A percentile compares a stretch with the other conserved stretches of the same genome.
These are phyloP conservation scores for Stachybotrys chartarum DNA, from an alignment of 2,329 filamentous ascomycete genomes.

Conservation along the genomic window DNA sequence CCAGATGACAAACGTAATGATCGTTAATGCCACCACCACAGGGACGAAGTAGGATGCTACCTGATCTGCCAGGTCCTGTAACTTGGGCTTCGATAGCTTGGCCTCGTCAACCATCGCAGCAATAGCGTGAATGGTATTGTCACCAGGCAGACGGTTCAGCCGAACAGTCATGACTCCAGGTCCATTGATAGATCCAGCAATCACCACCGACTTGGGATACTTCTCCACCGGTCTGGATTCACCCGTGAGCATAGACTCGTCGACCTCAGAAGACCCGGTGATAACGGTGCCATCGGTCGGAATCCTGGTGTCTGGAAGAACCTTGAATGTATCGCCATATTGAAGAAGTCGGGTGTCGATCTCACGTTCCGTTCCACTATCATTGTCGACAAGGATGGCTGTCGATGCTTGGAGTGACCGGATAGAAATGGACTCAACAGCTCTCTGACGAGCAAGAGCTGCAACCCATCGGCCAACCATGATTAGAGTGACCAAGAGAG, in stretches of 20 bases:
- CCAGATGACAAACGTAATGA: conserved; percentile 58
- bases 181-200: conserved; percentile 65
- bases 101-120: conserved; percentile 66
- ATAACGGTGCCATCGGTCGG: conserved; percentile 65
- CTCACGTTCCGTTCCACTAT: conserved; percentile 28
- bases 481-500: conserved; percentile 51
- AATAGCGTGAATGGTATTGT: conserved; percentile 67
- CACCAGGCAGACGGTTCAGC: conserved; percentile 53
- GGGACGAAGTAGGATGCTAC: conserved; percentile 67
- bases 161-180: conserved; percentile 51
- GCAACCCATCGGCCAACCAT: conserved; percentile 48
- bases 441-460: conserved; percentile 45
- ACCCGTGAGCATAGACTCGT: conserved; percentile 75
- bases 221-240: conserved; percentile 60
- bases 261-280: conserved; percentile 55
- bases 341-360: conserved; percentile 64
- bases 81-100: conserved; percentile 57
- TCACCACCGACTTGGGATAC: conserved; percentile 39
- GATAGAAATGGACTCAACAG: conserved; percentile 48
- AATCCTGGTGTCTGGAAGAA: conserved; percentile 50
- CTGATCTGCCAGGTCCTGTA: conserved; percentile 61
- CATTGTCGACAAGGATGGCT: conserved; percentile 42
- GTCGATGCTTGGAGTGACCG: conserved; percentile 49
- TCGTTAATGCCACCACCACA: conserved; percentile 48
- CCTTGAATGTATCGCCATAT: conserved; percentile 60